Evolutionary conservation across 2,329 filamentous ascomycete species (phyloP).

Genomic region (Pestalotiopsis sp.): DNA sequence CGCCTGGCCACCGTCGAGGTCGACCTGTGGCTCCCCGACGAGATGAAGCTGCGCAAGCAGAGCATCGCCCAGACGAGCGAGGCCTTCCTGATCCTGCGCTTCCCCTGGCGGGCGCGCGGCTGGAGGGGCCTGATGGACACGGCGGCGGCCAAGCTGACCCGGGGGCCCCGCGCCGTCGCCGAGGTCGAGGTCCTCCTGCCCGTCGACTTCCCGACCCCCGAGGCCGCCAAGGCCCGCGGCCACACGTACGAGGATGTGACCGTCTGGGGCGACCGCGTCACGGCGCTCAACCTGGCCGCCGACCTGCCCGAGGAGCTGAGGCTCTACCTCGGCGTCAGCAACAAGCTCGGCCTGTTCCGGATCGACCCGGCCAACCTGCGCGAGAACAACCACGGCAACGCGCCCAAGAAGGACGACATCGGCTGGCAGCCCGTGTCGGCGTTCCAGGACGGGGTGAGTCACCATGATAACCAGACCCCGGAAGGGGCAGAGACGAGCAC

Average conservation of each 20-base stretch:
- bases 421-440: constrained; percentile 66
- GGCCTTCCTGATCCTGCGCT: constrained; percentile 65
- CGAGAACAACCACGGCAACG: constrained; percentile 54
- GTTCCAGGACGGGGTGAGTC: constrained; percentile 69
- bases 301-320: constrained; percentile 64
- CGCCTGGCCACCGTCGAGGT: constrained; percentile 69
- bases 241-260: constrained; percentile 63
- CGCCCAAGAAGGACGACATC: constrained; percentile 56
- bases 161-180: constrained; percentile 49
- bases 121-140: constrained; percentile 46
- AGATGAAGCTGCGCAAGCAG: constrained; percentile 50
- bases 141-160: constrained; percentile 50
- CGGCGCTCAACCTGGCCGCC: constrained; percentile 55
- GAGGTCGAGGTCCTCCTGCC: constrained; percentile 68
- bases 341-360: constrained; percentile 67
- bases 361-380: constrained; percentile 59
- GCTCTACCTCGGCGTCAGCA: constrained; percentile 66
- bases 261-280: constrained; percentile 62
- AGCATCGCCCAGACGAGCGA: constrained; percentile 50
- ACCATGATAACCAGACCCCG: neutral
- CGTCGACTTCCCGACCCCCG: constrained; percentile 57
- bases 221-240: constrained; percentile 56
- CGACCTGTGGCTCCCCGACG: constrained; percentile 70
- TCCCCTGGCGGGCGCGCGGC: constrained; percentile 58
- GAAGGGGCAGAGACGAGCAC: neutral